Evolutionary conservation across 495 filamentous ascomycete genomes (phyloP), one percentile per base, ranked within the genome.

Genomic region (Tuber magnatum): DNA sequence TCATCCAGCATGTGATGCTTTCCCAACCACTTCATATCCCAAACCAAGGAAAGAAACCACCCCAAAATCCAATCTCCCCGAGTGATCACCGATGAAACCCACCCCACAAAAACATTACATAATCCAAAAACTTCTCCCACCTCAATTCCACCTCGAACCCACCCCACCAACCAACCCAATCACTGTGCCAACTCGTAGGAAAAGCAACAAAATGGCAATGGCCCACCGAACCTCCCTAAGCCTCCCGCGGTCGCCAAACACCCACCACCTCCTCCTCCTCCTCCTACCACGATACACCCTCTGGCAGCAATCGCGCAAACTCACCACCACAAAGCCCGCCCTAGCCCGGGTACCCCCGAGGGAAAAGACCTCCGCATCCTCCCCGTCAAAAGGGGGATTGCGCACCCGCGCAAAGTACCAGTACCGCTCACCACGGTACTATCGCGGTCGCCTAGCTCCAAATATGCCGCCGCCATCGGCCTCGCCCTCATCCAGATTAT

Each of bases 401-500:
- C 71, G 80, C 42, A 75, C 68, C 68, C 70, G 76, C 41, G 74
- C 77, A 22, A 71, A 76, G 42, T 99, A 97, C 85, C 91, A 94
- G 85, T 97, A 91, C 84, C 92, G 92, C 68, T 89, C 95, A 61
- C 96, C 96, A 61, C 93, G 94, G 84, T 98, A 92, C 87, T 88
- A 97, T 84, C 92, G 95, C 83, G 95, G 95, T 73, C 94, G 94
- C 70, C 87, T 98, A 51, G 93, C 97, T 82, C 96, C 95, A 68
- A 89, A 97, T 82, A 92, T 96, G 84, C 90, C 92, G 24, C 95
- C 93, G 7, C 87, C 89, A 18, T 87, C 91, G 68, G 95, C 95
- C 48, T 91, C 94, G 79, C 94, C 95, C 18, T 87, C 90, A 73
- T 97, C 95, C 75, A 91, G 95, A 82, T 85, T 91, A 72, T 99